Conservation (phyloP, 1,284 basidiomycete genomes). For the Clitocybe nebularis region DNA sequence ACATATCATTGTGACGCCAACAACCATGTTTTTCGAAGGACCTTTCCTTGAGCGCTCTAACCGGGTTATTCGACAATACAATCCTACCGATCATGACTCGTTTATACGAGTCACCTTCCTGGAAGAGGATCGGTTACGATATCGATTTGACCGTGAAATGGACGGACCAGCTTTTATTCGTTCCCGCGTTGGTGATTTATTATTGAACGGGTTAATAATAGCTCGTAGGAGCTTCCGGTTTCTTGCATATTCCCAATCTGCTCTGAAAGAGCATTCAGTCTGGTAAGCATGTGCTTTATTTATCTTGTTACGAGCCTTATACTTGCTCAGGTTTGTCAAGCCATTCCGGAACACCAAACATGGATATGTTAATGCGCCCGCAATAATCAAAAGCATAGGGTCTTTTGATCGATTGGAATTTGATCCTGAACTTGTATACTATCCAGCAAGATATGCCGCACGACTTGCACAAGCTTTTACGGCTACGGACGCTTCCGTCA, state of each 20-base stretch:
- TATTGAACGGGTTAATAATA: conserved; percentile 43
- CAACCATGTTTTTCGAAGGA: conserved; percentile 52
- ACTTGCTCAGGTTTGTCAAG: conserved; percentile 38
- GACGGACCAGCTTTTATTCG: conserved; percentile 44
- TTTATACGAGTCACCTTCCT: conserved; percentile 65
- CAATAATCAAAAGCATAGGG: conserved; percentile 52
- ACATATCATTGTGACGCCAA: conserved; percentile 59
- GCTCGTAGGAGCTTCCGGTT: conserved; percentile 51
- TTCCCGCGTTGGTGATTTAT: conserved; percentile 36
- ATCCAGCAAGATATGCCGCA: conserved; percentile 69
- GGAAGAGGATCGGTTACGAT: conserved; percentile 50
- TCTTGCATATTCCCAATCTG: conserved; percentile 55
- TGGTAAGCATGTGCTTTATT: conserved; percentile 25
- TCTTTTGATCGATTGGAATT: conserved; percentile 43
- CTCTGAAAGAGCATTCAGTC: conserved; percentile 47
- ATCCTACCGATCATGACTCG: conserved; percentile 39
- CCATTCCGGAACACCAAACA: conserved; percentile 35
- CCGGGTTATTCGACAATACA: conserved; percentile 53
- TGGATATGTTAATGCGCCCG: conserved; percentile 35
- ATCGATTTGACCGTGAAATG: conserved; percentile 48
- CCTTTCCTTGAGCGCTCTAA: conserved; percentile 66
- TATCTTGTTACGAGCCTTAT: background rate
- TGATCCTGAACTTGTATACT: conserved; percentile 45
- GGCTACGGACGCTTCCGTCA: conserved; percentile 57
- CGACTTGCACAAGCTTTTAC: conserved; percentile 72